Evolutionary conservation across 176 grass and related monocot species (phyloP), one percentile per base, ranked within the genome.

Genomic region (Aegilops bicornis): DNA sequence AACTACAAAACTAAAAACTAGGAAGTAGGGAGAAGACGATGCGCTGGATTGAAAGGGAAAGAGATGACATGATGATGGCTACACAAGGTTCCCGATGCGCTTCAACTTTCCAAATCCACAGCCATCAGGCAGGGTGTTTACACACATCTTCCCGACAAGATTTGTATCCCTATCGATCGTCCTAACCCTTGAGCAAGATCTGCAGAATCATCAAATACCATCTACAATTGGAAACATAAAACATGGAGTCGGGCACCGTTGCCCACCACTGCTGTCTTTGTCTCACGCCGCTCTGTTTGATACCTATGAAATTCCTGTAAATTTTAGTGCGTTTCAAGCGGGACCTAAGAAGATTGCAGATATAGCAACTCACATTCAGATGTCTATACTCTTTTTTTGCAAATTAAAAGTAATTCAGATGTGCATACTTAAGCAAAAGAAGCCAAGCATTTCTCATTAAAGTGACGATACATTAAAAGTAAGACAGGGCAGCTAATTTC

Each of bases 381-480:
- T 67, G 12, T n/a, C 3, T 14, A n/a, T 14, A 64, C 27, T 84
- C 35, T 36, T 7, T 7, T 36, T 36, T 36, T 36, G 35, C 35
- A 6, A 36, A 36, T 36, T 36, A 36, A 36, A 36, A 36, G 35
- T 36, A 36, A 36, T 7, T 36, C 6, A 36, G 35, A 36, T 36
- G 35, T 36, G 35, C 7, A 36, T 36, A 64, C 27, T 80, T 29
- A 69, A 79, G 80, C 30, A 69, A 23, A 69, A 70, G 62, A 88
- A 88, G 70, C 14, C 63, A 88, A 65, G 82, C 50, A 56, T 70
- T 85, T 84, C 85, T 72, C 70, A 88, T 85, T 48, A 70, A 47
- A 85, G 86, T 82, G 78, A 64, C 7, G 90, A 78, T 88, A 88
- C 86, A 88, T 91, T 71, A 85, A 78, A 29, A 62, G 85, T 65